Evolutionary conservation across 345 rosid species (phyloP), one percentile per base, ranked within the genome.

Genomic region (Euphorbia peplus): DNA sequence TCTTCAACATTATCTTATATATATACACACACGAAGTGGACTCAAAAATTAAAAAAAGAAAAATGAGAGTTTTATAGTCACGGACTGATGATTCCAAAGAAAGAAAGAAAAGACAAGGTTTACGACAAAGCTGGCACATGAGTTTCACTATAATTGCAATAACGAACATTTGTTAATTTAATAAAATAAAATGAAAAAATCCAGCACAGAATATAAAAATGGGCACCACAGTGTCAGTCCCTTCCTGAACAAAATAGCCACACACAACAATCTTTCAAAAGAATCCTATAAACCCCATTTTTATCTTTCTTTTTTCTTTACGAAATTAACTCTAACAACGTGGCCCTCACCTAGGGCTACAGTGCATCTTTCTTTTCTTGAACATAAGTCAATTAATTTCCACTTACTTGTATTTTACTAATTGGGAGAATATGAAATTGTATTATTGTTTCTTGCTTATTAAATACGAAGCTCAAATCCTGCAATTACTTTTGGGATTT

Each of bases 101-200:
- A 54, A 69, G 60, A 67, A 59, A 48, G 24, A 66, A 30, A 72
- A 41, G 75, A 73, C 73, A 76, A 63, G 48, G 58, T 72, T 51
- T 39, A 54, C 68, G 78, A 79, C 83, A 70, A 79, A 66, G 55
- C 52, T 66, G 72, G 50, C 80, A 74, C 58, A 70, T 47, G 72
- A 79, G 67, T 61, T 74, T 78, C 73, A 41, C 64, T 63, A 64
- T 79, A 52, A 79, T 75, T 71, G 48, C 76, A 59, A 46, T 60
- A 69, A 41, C 72, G 69, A 72, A 65, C 76, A 72, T 64, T 63
- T 53, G 55, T n/a, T n/a, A n/a, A n/a, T n/a, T n/a, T n/a, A n/a
- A n/a, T n/a, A n/a, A n/a, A n/a, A n/a, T n/a, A n/a, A n/a, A n/a
- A n/a, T n/a, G n/a, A n/a, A n/a, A n/a, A n/a, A n/a, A n/a, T 30